Evolutionary conservation across 805 yeast species (phyloP).

Genomic region (Saccharomycopsis schoenii): DNA sequence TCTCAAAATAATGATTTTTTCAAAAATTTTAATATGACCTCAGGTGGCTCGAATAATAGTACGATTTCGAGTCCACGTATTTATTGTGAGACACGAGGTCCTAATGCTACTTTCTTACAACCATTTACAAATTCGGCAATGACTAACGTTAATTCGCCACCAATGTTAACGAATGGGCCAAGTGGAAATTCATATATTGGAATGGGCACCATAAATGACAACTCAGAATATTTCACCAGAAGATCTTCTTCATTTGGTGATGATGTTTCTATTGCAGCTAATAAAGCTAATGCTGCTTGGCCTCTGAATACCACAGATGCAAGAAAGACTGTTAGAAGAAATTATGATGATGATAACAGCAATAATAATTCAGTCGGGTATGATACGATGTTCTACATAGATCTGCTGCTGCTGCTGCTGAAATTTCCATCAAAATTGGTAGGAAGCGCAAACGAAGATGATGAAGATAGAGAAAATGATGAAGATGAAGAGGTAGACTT

Average conservation of each 20-base stretch:
- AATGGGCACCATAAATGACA: background rate
- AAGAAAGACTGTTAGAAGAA: background rate
- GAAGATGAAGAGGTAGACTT: constrained; percentile 27
- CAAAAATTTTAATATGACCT: background rate
- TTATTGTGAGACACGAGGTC: background rate
- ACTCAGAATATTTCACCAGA: background rate
- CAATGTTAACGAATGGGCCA: background rate
- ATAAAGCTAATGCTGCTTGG: background rate
- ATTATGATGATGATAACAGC: background rate
- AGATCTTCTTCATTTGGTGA: background rate
- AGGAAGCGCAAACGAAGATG: background rate
- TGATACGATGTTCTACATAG: background rate
- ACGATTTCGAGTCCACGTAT: background rate
- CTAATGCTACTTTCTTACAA: background rate
- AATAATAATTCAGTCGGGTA: background rate
- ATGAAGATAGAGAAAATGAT: constrained; percentile 25
- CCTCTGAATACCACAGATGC: background rate
- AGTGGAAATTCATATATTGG: background rate
- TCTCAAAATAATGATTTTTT: background rate
- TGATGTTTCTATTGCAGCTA: background rate
- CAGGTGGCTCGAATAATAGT: background rate
- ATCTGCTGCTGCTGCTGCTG: background rate
- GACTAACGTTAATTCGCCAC: background rate
- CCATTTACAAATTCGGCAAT: background rate
- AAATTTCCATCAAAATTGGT: background rate